Evolutionary conservation across 2,329 filamentous ascomycete species (phyloP).

Genomic region (Tolypocladium amazonense): DNA sequence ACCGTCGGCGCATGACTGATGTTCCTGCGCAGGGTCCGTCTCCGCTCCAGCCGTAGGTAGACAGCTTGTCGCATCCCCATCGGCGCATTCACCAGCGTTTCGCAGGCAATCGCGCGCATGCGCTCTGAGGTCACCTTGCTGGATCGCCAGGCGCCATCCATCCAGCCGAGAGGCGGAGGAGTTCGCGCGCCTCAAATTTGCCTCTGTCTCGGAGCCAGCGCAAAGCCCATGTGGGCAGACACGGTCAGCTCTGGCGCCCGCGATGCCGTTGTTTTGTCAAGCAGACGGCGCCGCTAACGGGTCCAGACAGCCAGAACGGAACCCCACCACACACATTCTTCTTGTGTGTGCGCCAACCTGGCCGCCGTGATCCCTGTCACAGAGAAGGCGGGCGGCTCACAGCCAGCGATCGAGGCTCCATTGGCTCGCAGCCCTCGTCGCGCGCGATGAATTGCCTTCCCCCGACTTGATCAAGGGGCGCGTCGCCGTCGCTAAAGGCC

Average conservation of each 20-base stretch:
- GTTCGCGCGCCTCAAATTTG: not conserved
- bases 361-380: conserved; percentile 12
- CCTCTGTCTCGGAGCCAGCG: not conserved
- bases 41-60: not conserved
- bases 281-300: not conserved
- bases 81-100: not conserved
- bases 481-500: not conserved
- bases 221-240: not conserved
- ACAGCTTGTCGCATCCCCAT: not conserved
- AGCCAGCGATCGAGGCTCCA: conserved; percentile 4
- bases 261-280: not conserved
- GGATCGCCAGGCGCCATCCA: not conserved
- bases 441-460: not conserved
- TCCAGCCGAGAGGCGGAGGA: not conserved
- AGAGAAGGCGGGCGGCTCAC: conserved; percentile 7
- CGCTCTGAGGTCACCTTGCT: not conserved
- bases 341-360: not conserved
- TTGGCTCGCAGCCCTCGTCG: conserved; percentile 6
- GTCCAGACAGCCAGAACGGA: not conserved
- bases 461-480: not conserved
- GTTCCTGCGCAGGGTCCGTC: not conserved
- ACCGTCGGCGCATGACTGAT: not conserved
- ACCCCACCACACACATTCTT: not conserved
- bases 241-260: not conserved
- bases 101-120: not conserved